These are phyloP conservation scores for Colletotrichum sp. DNA, from an alignment of 2,329 filamentous ascomycete genomes.

Conservation along the genomic window DNA sequence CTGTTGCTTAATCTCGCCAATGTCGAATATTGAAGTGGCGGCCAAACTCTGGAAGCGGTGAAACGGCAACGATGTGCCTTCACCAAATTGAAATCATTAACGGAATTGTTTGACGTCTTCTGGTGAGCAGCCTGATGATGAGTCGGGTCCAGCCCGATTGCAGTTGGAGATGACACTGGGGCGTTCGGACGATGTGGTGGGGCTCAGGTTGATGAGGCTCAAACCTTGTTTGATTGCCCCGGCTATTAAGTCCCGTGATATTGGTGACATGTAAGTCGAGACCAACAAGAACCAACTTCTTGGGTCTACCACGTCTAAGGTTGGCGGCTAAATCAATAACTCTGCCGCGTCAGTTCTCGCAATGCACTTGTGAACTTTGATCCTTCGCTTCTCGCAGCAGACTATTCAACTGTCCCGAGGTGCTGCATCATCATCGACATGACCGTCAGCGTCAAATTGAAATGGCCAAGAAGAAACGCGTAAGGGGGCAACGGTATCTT, in stretches of 20 bases:
- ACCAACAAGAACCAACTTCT: not conserved
- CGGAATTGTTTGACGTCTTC: not conserved
- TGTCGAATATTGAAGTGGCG: not conserved
- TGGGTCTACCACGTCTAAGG: not conserved
- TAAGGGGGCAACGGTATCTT: not conserved
- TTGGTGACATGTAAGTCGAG: not conserved
- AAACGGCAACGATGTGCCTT: not conserved
- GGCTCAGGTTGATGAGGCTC: not conserved
- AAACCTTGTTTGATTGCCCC: not conserved
- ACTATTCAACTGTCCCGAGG: not conserved
- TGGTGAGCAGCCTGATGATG: not conserved
- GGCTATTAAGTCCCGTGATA: not conserved
- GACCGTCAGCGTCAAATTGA: not conserved
- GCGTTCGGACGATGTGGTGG: not conserved
- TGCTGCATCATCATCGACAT: not conserved
- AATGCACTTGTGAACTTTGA: not conserved
- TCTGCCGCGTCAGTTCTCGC: not conserved
- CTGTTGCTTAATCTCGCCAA: not conserved
- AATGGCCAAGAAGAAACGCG: not conserved
- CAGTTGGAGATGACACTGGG: not conserved
- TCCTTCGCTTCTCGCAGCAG: not conserved
- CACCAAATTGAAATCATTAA: rapidly evolving
- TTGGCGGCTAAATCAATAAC: not conserved
- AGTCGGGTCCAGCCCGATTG: not conserved
- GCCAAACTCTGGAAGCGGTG: not conserved